Evolutionary conservation across 2,329 filamentous ascomycete genomes (phyloP).

Genomic region (Rasamsonia emersonii): DNA sequence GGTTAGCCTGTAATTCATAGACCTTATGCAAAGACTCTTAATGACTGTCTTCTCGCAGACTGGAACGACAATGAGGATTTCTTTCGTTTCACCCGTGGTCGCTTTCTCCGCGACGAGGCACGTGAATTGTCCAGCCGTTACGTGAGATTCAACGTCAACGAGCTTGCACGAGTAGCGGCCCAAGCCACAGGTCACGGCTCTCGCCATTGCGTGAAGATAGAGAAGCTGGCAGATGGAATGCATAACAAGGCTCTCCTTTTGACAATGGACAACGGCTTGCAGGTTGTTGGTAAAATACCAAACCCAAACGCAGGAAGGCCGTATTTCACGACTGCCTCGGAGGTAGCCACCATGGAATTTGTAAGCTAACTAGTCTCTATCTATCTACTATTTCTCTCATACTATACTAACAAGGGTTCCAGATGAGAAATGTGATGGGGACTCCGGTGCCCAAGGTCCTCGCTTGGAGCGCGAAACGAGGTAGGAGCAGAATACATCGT

Average conservation of each 20-base stretch:
- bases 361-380: constrained; percentile 10
- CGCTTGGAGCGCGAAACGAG: constrained; percentile 21
- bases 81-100: too few relatives aligned
- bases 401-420: neutral
- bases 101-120: constrained; percentile 13
- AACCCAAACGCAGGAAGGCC: constrained; percentile 14
- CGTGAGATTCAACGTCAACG: constrained; percentile 12
- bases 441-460: constrained; percentile 25
- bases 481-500: constrained; percentile 26
- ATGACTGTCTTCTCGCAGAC: too few relatives aligned
- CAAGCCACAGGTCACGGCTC: constrained; percentile 5
- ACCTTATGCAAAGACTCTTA: too few relatives aligned
- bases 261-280: constrained; percentile 12
- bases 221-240: constrained; percentile 13
- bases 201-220: constrained; percentile 8
- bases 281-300: constrained; percentile 14
- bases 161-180: constrained; percentile 9
- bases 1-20: too few relatives aligned
- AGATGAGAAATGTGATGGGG: constrained; percentile 21
- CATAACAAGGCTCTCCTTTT: constrained; percentile 15
- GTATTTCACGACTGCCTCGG: constrained; percentile 12
- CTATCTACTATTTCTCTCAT: constrained; percentile 5
- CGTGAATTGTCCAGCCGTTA: constrained; percentile 12
- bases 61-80: too few relatives aligned
- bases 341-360: constrained; percentile 15